These are phyloP conservation scores for Exophiala sideris DNA, from an alignment of 2,329 filamentous ascomycete species.

Conservation along the genomic window DNA sequence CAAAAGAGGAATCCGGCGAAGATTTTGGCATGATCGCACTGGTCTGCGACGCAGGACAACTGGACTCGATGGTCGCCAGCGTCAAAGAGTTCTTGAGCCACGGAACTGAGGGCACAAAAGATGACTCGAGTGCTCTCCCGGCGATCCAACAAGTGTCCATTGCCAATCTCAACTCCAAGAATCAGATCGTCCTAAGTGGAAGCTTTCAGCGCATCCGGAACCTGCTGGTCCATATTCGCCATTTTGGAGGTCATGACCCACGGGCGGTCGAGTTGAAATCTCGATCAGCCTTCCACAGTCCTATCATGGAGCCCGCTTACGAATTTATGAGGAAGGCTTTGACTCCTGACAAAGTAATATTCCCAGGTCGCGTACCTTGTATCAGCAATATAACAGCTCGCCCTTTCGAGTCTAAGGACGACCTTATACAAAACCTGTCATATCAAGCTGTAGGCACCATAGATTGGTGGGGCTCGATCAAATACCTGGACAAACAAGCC, in stretches of 20 bases:
- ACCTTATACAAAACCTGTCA: constrained; percentile 75
- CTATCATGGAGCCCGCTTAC: constrained; percentile 83
- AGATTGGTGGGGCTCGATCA: constrained; percentile 89
- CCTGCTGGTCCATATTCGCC: constrained; percentile 77
- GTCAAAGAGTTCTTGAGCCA: constrained; percentile 77
- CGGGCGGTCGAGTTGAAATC: constrained; percentile 75
- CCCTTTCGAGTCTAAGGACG: constrained; percentile 69
- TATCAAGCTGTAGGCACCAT: constrained; percentile 88
- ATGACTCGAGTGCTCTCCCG: constrained; percentile 64
- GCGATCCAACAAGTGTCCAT: constrained; percentile 84
- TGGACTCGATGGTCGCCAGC: constrained; percentile 65
- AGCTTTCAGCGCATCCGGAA: constrained; percentile 78
- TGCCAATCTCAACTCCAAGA: constrained; percentile 92
- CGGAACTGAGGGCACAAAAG: constrained; percentile 61
- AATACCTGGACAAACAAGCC: constrained; percentile 79
- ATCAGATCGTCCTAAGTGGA: constrained; percentile 91
- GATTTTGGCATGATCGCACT: constrained; percentile 94
- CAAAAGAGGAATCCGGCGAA: constrained; percentile 65
- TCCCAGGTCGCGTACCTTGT: constrained; percentile 71
- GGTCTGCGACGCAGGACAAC: constrained; percentile 77
- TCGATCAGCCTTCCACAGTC: constrained; percentile 48
- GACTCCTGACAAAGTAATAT: constrained; percentile 62
- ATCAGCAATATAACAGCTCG: constrained; percentile 81
- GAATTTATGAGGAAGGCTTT: constrained; percentile 69
- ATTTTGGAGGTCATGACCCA: constrained; percentile 89